Evolutionary conservation across 2,329 filamentous ascomycete genomes (phyloP), one percentile per base, ranked within the genome.

Genomic region (Aciculosporium take): DNA sequence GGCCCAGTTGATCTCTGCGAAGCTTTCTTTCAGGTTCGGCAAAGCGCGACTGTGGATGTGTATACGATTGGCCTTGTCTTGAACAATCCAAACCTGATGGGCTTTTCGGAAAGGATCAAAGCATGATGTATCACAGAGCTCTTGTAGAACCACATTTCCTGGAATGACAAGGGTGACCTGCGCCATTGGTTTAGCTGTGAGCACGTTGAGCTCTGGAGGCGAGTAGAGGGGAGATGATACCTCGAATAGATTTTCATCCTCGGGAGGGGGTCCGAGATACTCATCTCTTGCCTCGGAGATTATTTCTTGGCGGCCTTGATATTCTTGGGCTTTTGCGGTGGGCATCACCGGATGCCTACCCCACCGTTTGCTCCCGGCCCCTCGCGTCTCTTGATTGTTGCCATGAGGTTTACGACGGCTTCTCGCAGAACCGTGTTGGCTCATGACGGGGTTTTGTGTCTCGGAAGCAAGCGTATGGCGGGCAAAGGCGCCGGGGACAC

Each of bases 41-140:
- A 53, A 48, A 3, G 46, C 46, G 4, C 50, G 45, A 18, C 55
- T 48, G 31, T 39, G 43, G 20, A 63, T 45, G 5, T 53, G 48
- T 9, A 62, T 47, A 13, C 53, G 28, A 21, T 56, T 51, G 3
- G 48, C 43, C 21, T 51, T 37, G 7, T 46, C 42, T 5, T 42
- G 45, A 3, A 40, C 52, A 10, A 64, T 60, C 52, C 60, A 64
- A 5, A 60, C 53, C 24, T 47, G 45, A 33, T 59, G 41, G 4
- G 44, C 46, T 29, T 42, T 49, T 3, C 59, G 51, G 13, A 63
- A 52, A 3, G 48, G 44, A 20, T 62, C 46, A 5, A 64, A 41
- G 2, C 41, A 45, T 0, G 30, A 28, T 5, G 48, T 42, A 1
- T 53, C 44, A 20, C 55, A 48, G 2, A 63, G 35, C 2, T 46